Evolutionary conservation across 768 basidiomycete species (phyloP), one percentile per base, ranked within the genome.

Genomic region (Brasilioporus rufonigricans): DNA sequence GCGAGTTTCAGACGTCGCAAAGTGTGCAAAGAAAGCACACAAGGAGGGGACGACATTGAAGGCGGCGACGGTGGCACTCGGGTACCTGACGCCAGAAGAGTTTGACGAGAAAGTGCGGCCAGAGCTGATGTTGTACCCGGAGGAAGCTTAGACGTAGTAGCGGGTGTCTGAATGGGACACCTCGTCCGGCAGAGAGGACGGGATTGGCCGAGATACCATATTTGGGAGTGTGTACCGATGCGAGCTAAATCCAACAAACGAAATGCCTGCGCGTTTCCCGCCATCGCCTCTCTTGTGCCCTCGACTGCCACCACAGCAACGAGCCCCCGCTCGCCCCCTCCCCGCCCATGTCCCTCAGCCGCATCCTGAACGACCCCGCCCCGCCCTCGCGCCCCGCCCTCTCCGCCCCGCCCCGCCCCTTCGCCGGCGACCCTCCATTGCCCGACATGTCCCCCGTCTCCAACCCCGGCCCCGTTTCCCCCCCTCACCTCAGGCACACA

Each of bases 11-110:
- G 94, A 97, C 74, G 97, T 98, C 47, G 97, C 97, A 47, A 94
- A 91, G 75, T 93, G 91, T 66, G 97, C 97, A 27, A 99, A 99
- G 83, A 98, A 98, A 73, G 97, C 97, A n/a, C 97, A 98, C 80
- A 93, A 89, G 72, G 94, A 99, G 74, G 97, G 97, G 26, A 91
- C 87, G 46, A 98, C 97, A 56, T 69, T 98, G 71, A 98, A 96
- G 78, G 89, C 93, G 74, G 93, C 97, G 39, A 93, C 94, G 12
- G 87, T 98, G 44, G 73, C 85, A 19, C 81, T 98, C 33, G 93
- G 92, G 46, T 86, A 91, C 72, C 71, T 98, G 64, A 89, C 89
- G 1, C 77, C 85, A 0, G 92, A 96, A 68, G 93, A 95, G 71
- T 99, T 98, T 73, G 95, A 98, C 73, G 78, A 83, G 70, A 93